phyloP scores from a whole-genome alignment of 2,329 filamentous ascomycete species.

The Paracoccidioides lutzii region DNA sequence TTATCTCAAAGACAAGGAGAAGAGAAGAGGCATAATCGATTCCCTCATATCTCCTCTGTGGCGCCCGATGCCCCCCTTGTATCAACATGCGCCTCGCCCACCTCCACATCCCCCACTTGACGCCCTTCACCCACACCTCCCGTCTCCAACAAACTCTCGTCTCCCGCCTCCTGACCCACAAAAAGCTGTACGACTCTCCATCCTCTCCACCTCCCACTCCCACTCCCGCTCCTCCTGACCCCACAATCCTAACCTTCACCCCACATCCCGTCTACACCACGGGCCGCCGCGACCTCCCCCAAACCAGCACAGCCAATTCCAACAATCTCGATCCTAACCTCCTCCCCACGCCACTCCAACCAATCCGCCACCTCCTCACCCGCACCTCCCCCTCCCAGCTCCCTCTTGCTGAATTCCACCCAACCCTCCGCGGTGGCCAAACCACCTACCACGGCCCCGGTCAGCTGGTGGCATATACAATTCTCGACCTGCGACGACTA shows the following conservation, averaged over 20 bases:
- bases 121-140: constrained; percentile 43
- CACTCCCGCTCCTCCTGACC: constrained; percentile 41
- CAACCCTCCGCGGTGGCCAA: constrained; percentile 72
- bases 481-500: constrained; percentile 65
- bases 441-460: constrained; percentile 94
- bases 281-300: constrained; percentile 59
- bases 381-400: constrained; percentile 9
- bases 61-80: background rate
- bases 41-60: background rate
- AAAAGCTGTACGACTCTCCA: constrained; percentile 32
- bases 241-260: constrained; percentile 69
- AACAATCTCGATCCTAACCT: constrained; percentile 15
- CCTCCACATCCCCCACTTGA: constrained; percentile 43
- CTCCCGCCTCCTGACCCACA: constrained; percentile 46
- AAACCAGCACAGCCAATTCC: constrained; percentile 13
- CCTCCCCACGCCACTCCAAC: constrained; percentile 24
- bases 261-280: constrained; percentile 78
- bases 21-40: background rate
- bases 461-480: constrained; percentile 83
- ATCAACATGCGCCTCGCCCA: constrained; percentile 43
- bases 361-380: constrained; percentile 25
- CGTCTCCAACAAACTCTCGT: constrained; percentile 46
- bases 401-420: constrained; percentile 47
- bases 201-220: constrained; percentile 13
- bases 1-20: background rate